Evolutionary conservation across 768 basidiomycete genomes (phyloP).

Genomic region (Lactarius pseudohatsudake): DNA sequence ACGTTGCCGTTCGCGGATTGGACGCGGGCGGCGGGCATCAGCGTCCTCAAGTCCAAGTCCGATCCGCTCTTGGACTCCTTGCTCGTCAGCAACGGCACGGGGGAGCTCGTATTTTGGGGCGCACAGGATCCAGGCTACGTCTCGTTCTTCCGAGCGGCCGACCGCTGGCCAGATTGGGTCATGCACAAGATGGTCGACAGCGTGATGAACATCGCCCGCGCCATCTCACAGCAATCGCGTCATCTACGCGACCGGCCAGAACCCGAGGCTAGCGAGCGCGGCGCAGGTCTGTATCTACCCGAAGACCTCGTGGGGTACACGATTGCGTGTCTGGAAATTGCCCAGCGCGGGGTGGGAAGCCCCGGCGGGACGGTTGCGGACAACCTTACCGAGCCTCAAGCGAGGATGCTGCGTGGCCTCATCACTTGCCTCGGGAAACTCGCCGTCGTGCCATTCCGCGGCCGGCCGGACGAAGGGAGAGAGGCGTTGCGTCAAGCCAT

Average conservation of each 20-base stretch:
- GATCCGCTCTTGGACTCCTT: conserved; percentile 69
- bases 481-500: conserved; percentile 81
- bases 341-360: conserved; percentile 64
- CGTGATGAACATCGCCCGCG: conserved; percentile 73
- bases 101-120: conserved; percentile 88
- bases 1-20: conserved; percentile 76
- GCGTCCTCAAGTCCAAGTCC: conserved; percentile 80
- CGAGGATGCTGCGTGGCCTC: conserved; percentile 74
- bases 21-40: conserved; percentile 87
- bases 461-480: conserved; percentile 68
- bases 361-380: conserved; percentile 61
- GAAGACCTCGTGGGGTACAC: conserved; percentile 92
- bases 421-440: conserved; percentile 67
- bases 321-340: conserved; percentile 75
- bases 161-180: conserved; percentile 55
- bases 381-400: conserved; percentile 73
- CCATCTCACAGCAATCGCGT: conserved; percentile 80
- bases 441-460: conserved; percentile 66
- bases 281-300: conserved; percentile 85
- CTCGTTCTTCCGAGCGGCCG: conserved; percentile 50
- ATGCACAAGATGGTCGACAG: conserved; percentile 84
- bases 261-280: conserved; percentile 70
- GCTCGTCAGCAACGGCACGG: conserved; percentile 77
- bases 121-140: conserved; percentile 76
- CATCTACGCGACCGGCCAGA: conserved; percentile 78